phyloP scores from a whole-genome alignment of 257 asterid genomes.

The Gentiana macrophylla region DNA sequence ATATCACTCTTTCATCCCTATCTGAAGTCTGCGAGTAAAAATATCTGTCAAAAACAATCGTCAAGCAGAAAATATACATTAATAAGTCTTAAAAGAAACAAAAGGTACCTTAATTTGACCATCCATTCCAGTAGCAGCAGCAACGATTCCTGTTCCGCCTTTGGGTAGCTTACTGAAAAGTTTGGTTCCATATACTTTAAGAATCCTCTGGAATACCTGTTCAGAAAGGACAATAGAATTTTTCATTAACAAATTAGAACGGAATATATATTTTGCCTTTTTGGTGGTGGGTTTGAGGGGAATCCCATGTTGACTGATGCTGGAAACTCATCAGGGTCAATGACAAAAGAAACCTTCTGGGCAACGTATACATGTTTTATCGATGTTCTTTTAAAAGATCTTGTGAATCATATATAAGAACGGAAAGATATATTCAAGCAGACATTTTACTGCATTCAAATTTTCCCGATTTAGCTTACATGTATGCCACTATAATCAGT shows the following conservation, averaged over 20 bases:
- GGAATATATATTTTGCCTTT: background rate
- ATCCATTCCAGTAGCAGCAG: slow-evolving; percentile 99
- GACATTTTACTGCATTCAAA: too few species aligned
- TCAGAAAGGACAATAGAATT: slow-evolving; percentile 5
- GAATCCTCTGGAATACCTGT: slow-evolving; percentile 59
- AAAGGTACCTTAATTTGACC: slow-evolving; percentile 82
- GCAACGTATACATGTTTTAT: too few species aligned
- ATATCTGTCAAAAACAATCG: slow-evolving; percentile 9
- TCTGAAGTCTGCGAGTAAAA: slow-evolving; percentile 75
- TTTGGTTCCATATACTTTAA: slow-evolving; percentile 91
- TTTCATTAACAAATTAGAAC: background rate
- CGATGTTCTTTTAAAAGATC: too few species aligned
- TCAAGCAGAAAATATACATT: background rate
- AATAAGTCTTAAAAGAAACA: background rate
- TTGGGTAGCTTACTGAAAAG: slow-evolving; percentile 83
- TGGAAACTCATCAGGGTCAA: too few species aligned
- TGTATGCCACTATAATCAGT: too few species aligned
- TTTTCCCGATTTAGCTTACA: too few species aligned
- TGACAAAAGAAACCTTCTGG: too few species aligned
- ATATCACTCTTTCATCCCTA: slow-evolving; percentile 86
- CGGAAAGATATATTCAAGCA: too few species aligned
- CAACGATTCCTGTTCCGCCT: slow-evolving; percentile 97
- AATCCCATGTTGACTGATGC: too few species aligned
- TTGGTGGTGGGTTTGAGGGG: too few species aligned
- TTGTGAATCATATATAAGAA: too few species aligned